Evolutionary conservation across 2,329 filamentous ascomycete genomes (phyloP).

Genomic region (Trichophaea hybrida): DNA sequence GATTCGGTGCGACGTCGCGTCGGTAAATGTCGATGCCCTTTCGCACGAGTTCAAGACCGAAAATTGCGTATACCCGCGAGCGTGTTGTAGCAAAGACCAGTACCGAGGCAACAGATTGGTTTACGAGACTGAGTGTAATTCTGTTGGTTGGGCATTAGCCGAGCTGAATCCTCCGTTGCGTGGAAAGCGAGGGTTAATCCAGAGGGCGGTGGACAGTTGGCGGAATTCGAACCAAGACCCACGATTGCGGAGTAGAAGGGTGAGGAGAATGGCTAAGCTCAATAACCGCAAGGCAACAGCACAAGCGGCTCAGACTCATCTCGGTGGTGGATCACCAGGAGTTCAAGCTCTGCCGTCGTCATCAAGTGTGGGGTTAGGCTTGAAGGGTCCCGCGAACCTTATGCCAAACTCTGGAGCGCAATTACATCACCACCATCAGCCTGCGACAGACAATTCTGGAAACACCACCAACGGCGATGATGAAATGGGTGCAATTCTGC

Average conservation of each 20-base stretch:
- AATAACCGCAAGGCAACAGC: conserved; percentile 65
- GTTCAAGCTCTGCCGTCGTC: conserved; percentile 23
- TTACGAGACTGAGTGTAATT: conserved; percentile 98
- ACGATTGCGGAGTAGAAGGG: conserved; percentile 73
- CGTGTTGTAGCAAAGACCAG: conserved; percentile 86
- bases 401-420: conserved; percentile 43
- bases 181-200: conserved; percentile 88
- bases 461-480: conserved; percentile 23
- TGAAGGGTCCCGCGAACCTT: conserved; percentile 17
- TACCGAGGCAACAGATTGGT: conserved; percentile 91
- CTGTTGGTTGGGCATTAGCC: conserved; percentile 96
- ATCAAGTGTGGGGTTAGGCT: conserved; percentile 13
- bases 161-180: conserved; percentile 81
- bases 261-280: conserved; percentile 92
- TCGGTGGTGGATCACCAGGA: conserved; percentile 24
- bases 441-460: conserved; percentile 42
- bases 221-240: conserved; percentile 97
- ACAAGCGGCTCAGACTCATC: conserved; percentile 37
- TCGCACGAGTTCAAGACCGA: conserved; percentile 86
- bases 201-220: conserved; percentile 96
- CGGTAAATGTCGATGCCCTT: conserved; percentile 77
- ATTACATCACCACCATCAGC: conserved; percentile 58
- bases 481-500: conserved; percentile 26
- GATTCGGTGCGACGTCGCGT: conserved; percentile 94
- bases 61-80: conserved; percentile 94